Evolutionary conservation across 805 yeast species (phyloP).

Genomic region (Schwanniomyces vanrijiae): DNA sequence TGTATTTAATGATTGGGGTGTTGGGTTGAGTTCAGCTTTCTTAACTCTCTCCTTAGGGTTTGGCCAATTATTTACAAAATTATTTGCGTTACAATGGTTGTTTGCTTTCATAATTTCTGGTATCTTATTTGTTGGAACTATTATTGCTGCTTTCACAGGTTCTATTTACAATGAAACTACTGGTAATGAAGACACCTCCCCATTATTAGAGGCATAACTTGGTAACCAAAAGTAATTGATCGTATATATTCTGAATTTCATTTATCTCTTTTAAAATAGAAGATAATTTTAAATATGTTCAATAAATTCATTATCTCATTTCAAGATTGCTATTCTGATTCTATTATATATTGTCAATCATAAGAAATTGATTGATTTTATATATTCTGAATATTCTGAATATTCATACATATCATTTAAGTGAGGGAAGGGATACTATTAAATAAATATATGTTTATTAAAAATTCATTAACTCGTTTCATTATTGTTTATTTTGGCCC

Average conservation of each 20-base stretch:
- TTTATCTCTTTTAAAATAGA: too few species aligned
- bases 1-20: conserved; percentile 66
- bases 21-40: conserved; percentile 59
- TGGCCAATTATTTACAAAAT: conserved; percentile 66
- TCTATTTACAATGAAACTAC: conserved; percentile 1
- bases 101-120: conserved; percentile 72
- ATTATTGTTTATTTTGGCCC: not conserved
- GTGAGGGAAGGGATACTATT: too few species aligned
- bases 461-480: not conserved
- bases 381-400: too few species aligned
- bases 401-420: too few species aligned
- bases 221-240: not conserved
- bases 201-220: conserved; percentile 25
- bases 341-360: too few species aligned
- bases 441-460: too few species aligned
- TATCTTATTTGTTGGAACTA: conserved; percentile 50
- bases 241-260: not conserved
- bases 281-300: too few species aligned
- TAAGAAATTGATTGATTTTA: too few species aligned
- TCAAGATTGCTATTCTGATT: too few species aligned
- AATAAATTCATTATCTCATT: too few species aligned
- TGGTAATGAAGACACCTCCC: conserved; percentile 32
- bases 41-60: conserved; percentile 66
- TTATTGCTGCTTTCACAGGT: conserved; percentile 46
- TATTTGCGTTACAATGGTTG: conserved; percentile 82